Evolutionary conservation across 148 eudicot genomes (phyloP).

Genomic region (Chenopodium quinoa): DNA sequence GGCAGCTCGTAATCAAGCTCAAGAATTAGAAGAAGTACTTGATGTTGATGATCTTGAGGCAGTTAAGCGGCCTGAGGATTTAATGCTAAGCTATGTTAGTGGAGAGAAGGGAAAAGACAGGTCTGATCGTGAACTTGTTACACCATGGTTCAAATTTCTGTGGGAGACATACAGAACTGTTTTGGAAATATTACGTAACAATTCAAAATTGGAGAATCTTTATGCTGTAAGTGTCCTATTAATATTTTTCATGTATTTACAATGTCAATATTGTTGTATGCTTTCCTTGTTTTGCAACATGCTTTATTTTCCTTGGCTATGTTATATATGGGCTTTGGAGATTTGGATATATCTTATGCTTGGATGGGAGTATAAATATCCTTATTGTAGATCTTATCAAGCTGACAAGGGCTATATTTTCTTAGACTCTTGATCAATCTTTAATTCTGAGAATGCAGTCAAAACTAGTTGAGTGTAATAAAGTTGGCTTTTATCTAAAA

Average conservation of each 20-base stretch:
- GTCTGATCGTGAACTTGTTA: slow-evolving; percentile 91
- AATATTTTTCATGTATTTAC: too few relatives aligned
- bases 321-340: too few relatives aligned
- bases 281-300: neutral
- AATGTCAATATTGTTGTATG: neutral
- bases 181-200: slow-evolving; percentile 79
- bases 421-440: too few relatives aligned
- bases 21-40: slow-evolving; percentile 86
- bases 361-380: too few relatives aligned
- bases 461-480: too few relatives aligned
- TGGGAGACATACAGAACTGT: slow-evolving; percentile 97
- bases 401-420: too few relatives aligned
- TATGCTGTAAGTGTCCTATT: slow-evolving; percentile 57
- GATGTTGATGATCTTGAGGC: slow-evolving; percentile 95
- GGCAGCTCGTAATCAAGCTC: slow-evolving; percentile 78
- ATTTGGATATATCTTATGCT: too few relatives aligned
- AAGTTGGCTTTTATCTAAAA: too few relatives aligned
- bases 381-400: too few relatives aligned
- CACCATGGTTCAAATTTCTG: slow-evolving; percentile 91
- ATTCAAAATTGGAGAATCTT: slow-evolving; percentile 78
- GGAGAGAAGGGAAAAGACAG: slow-evolving; percentile 96
- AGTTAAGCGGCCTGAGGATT: slow-evolving; percentile 88
- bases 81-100: slow-evolving; percentile 94
- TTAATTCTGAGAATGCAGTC: too few relatives aligned
- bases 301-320: neutral